Evolutionary conservation across 2,329 filamentous ascomycete genomes (phyloP).

Genomic region (Nemania sp.): DNA sequence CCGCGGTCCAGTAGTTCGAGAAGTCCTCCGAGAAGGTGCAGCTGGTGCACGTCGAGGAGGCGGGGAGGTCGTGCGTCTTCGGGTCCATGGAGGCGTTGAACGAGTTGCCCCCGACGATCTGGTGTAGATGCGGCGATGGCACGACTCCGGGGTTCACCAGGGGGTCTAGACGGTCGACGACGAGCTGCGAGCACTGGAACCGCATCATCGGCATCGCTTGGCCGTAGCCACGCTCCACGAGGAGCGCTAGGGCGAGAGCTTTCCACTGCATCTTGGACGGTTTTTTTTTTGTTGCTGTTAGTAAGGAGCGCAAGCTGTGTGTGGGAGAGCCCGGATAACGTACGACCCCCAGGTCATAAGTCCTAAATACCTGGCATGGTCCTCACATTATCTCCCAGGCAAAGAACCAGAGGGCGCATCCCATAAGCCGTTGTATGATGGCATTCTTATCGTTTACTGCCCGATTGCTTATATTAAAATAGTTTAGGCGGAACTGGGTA

Average conservation of each 20-base stretch:
- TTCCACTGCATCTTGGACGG: slow-evolving; percentile 39
- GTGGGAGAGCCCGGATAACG: slow-evolving; percentile 29
- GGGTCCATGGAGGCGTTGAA: slow-evolving; percentile 50
- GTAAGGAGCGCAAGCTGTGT: slow-evolving; percentile 33
- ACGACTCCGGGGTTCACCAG: slow-evolving; percentile 47
- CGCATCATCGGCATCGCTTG: slow-evolving; percentile 53
- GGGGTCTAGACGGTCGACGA: slow-evolving; percentile 49
- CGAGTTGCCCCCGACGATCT: slow-evolving; percentile 50
- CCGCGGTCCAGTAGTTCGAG: slow-evolving; percentile 46
- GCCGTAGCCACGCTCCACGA: slow-evolving; percentile 40
- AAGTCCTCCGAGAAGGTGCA: slow-evolving; percentile 49
- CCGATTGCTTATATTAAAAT: slow-evolving; percentile 38
- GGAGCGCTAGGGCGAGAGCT: slow-evolving; percentile 27
- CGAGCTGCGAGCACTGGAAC: slow-evolving; percentile 49
- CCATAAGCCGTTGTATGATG: slow-evolving; percentile 36
- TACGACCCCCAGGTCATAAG: slow-evolving; percentile 30
- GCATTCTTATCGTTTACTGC: slow-evolving; percentile 26
- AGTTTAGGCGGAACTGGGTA: slow-evolving; percentile 40
- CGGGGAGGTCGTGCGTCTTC: slow-evolving; percentile 41
- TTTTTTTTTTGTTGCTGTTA: slow-evolving; percentile 25
- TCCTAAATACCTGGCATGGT: slow-evolving; percentile 43
- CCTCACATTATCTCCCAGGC: not conserved
- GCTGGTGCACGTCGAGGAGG: slow-evolving; percentile 46
- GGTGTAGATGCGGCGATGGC: slow-evolving; percentile 50
- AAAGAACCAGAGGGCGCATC: not conserved